These are phyloP conservation scores for Fraxinus latifolia DNA, from an alignment of 305 asterid genomes.

Conservation along the genomic window DNA sequence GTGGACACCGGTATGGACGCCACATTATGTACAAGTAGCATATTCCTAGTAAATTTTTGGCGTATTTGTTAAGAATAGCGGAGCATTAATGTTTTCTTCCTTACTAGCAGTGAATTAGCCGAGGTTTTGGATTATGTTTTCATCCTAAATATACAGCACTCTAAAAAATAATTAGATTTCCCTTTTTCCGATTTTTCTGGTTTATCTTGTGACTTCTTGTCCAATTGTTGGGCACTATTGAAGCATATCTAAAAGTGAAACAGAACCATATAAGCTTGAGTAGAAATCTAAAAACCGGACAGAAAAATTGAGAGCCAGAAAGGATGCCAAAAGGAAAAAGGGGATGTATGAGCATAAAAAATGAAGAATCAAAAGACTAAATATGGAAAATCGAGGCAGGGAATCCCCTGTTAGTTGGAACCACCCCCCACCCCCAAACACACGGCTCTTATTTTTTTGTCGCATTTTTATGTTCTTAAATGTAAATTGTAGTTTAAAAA, in stretches of 20 bases:
- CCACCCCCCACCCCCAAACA: not conserved
- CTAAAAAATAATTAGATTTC: not conserved
- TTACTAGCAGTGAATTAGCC: not conserved
- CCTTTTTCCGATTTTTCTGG: not conserved
- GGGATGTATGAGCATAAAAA: not conserved
- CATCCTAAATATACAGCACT: not conserved
- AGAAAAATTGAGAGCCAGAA: not conserved
- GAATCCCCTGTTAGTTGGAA: not conserved
- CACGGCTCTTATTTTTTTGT: not conserved
- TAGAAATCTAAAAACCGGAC: not conserved
- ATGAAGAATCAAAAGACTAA: not conserved
- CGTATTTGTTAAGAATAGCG: not conserved
- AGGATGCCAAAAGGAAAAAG: not conserved
- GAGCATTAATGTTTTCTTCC: not conserved
- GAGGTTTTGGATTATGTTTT: not conserved
- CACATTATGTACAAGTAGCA: no score
- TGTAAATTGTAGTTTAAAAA: not conserved
- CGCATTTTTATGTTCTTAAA: not conserved
- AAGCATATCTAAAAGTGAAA: not conserved
- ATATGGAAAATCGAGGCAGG: not conserved
- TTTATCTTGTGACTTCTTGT: not conserved
- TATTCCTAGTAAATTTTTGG: not conserved
- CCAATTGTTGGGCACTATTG: not conserved
- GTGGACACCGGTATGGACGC: no score
- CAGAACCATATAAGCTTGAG: not conserved